phyloP scores from a whole-genome alignment of 2,329 filamentous ascomycete genomes.

The Reticulascus tulasneorum region DNA sequence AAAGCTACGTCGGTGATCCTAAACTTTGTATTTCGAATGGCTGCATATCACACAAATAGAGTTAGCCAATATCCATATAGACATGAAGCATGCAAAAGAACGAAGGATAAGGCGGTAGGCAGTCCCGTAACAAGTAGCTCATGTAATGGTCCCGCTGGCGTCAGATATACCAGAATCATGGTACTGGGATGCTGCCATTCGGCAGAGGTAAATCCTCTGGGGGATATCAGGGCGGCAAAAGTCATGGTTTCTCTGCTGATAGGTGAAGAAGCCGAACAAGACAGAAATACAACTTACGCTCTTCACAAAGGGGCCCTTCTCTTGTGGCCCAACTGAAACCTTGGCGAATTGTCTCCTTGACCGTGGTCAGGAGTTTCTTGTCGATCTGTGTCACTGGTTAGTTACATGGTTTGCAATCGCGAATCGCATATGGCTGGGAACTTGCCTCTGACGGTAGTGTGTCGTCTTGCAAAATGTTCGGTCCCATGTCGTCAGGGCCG shows the following conservation, averaged over 20 bases:
- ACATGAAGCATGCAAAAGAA: too few relatives aligned
- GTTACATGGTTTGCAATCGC: not conserved
- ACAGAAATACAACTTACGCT: conserved; percentile 61
- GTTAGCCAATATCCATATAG: conserved; percentile 19
- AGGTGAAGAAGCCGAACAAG: conserved; percentile 7
- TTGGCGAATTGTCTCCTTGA: conserved; percentile 89
- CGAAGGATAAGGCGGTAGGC: not conserved
- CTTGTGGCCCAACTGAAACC: conserved; percentile 95
- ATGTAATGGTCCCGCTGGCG: too few relatives aligned
- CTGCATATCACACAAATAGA: conserved; percentile 36
- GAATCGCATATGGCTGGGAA: conserved; percentile 12
- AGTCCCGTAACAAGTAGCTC: too few relatives aligned
- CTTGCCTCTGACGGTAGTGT: conserved; percentile 81
- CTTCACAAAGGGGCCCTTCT: conserved; percentile 95
- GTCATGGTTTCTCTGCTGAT: conserved; percentile 4
- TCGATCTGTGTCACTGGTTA: conserved; percentile 60
- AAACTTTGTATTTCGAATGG: conserved; percentile 97
- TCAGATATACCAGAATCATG: too few relatives aligned
- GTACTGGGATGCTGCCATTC: too few relatives aligned
- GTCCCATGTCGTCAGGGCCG: conserved; percentile 88
- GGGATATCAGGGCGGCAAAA: too few relatives aligned
- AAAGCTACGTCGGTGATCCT: conserved; percentile 87
- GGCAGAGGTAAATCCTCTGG: too few relatives aligned
- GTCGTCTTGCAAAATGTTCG: conserved; percentile 95
- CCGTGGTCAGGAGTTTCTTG: conserved; percentile 80